A percentile compares a stretch with the other conserved stretches of the same genome.
phyloP scores from a whole-genome alignment of 2,329 filamentous ascomycete genomes.

The Magnaporthiopsis poae region DNA sequence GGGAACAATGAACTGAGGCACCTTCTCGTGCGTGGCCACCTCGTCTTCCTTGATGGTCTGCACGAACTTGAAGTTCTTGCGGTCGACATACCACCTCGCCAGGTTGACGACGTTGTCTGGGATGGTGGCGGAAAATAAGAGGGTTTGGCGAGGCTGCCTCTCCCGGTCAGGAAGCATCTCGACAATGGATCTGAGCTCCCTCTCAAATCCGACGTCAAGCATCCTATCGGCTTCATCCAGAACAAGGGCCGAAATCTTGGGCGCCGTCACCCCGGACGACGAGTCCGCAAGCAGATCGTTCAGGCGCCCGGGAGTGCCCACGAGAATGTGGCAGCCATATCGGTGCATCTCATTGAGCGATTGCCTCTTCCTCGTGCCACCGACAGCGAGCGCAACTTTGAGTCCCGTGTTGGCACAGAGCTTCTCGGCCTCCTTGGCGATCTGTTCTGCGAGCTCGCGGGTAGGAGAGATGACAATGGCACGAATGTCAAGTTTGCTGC shows the following conservation, averaged over 20 bases:
- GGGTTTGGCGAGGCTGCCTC: constrained; percentile 67
- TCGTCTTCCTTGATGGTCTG: constrained; percentile 80
- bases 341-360: constrained; percentile 60
- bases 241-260: constrained; percentile 74
- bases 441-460: constrained; percentile 71
- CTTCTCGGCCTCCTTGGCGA: constrained; percentile 66
- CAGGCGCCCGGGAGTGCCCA: constrained; percentile 83
- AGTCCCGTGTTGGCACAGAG: constrained; percentile 57
- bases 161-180: constrained; percentile 50
- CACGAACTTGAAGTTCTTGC: constrained; percentile 72
- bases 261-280: constrained; percentile 54
- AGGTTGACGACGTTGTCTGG: constrained; percentile 72
- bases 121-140: constrained; percentile 92
- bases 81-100: constrained; percentile 68
- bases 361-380: constrained; percentile 67
- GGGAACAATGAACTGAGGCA: constrained; percentile 68
- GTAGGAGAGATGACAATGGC: constrained; percentile 70
- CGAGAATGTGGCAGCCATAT: constrained; percentile 76
- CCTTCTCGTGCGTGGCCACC: constrained; percentile 69
- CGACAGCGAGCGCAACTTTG: constrained; percentile 67
- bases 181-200: constrained; percentile 54
- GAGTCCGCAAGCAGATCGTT: constrained; percentile 68
- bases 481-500: constrained; percentile 44
- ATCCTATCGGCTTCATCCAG: constrained; percentile 97
- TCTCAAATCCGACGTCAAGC: constrained; percentile 83